A percentile compares a stretch with the other conserved stretches of the same genome.
These are phyloP conservation scores for Plasmodium knowlesi DNA, from an alignment of 169 alveolate genomes.

Conservation along the genomic window DNA sequence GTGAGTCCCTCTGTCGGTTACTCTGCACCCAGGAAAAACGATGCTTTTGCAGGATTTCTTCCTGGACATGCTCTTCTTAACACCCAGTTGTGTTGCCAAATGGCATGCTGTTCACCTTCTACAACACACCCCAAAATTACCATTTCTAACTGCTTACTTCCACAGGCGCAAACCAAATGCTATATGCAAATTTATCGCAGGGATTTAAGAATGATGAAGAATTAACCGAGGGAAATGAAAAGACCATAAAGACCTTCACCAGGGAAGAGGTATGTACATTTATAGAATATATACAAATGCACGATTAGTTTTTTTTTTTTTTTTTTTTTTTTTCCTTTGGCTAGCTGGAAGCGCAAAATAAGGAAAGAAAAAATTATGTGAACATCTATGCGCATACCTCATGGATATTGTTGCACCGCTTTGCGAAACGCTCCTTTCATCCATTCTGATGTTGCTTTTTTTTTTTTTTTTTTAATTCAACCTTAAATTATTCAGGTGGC, in stretches of 20 bases:
- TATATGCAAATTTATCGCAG: slow-evolving; percentile 30
- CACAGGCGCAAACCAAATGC: slow-evolving; percentile 62
- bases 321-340: not conserved
- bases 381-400: not conserved
- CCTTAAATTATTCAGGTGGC: slow-evolving; percentile 65
- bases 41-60: not conserved
- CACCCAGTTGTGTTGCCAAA: not conserved
- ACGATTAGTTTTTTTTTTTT: not conserved
- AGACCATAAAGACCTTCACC: slow-evolving; percentile 19
- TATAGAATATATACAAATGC: not conserved
- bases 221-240: not conserved
- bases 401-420: not conserved
- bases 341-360: not conserved
- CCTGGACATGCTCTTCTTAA: not conserved
- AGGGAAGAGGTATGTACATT: slow-evolving; percentile 55
- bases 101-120: not conserved
- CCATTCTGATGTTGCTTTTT: not conserved
- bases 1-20: not conserved
- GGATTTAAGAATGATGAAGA: not conserved
- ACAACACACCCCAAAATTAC: not conserved
- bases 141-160: not conserved
- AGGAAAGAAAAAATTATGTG: not conserved
- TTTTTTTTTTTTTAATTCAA: not conserved
- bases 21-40: not conserved
- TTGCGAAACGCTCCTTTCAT: not conserved